A percentile compares a stretch with the other conserved stretches of the same genome.
phyloP scores from a whole-genome alignment of 2,329 filamentous ascomycete genomes.

The Tolypocladium tundrense region DNA sequence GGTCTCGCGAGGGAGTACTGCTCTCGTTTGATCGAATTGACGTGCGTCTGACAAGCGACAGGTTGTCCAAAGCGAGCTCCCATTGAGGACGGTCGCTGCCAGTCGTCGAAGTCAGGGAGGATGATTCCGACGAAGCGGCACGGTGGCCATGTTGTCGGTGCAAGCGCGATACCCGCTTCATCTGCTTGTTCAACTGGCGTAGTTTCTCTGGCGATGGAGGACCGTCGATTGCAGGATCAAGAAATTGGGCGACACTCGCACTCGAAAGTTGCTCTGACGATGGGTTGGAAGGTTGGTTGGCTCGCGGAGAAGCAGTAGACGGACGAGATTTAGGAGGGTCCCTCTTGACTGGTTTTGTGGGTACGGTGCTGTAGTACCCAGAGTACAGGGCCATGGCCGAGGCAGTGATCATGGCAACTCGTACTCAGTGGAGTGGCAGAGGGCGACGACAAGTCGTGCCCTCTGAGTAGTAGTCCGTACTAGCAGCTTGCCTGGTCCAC shows the following conservation, averaged over 20 bases:
- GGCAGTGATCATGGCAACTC: constrained; percentile 7
- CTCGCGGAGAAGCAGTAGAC: constrained; percentile 2
- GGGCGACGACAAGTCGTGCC: constrained; percentile 7
- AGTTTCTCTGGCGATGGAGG: constrained; percentile 51
- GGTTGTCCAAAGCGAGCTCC: constrained; percentile 38
- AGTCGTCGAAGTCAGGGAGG: constrained; percentile 37
- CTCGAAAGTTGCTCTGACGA: constrained; percentile 8
- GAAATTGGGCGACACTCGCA: constrained; percentile 26
- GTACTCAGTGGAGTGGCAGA: constrained; percentile 6
- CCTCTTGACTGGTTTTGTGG: constrained; percentile 4
- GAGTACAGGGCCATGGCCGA: constrained; percentile 14
- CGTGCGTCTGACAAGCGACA: constrained; percentile 42
- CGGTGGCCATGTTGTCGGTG: constrained; percentile 19
- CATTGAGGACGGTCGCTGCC: constrained; percentile 32
- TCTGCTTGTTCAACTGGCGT: constrained; percentile 47
- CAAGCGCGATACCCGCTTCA: constrained; percentile 41
- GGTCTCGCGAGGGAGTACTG: constrained; percentile 41
- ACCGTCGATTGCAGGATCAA: constrained; percentile 49
- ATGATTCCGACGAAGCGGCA: constrained; percentile 43
- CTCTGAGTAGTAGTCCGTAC: constrained; percentile 1
- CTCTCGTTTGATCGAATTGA: constrained; percentile 45
- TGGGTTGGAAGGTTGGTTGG: constrained; percentile 4
- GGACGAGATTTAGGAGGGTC: constrained; percentile 3
- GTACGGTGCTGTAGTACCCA: constrained; percentile 12
- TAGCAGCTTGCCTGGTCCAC: constrained; percentile 1